These are phyloP conservation scores for Thermothielavioides terrestris DNA, from an alignment of 495 filamentous ascomycete species.

Conservation along the genomic window DNA sequence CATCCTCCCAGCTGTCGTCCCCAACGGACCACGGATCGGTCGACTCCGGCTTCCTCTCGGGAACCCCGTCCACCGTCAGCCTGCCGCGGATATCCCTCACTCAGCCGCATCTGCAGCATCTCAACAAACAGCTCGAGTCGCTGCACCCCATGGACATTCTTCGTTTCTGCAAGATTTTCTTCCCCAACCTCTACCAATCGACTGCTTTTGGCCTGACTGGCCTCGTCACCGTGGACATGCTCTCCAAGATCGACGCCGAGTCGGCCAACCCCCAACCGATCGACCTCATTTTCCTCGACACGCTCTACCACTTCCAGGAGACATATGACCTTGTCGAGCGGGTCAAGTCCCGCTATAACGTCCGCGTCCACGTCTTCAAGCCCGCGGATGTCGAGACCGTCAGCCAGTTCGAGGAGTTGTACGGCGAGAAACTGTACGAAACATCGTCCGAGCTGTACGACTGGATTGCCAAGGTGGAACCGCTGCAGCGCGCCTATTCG, in stretches of 20 bases:
- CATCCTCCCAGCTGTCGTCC: conserved; percentile 28
- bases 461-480: conserved; percentile 96
- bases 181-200: conserved; percentile 88
- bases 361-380: conserved; percentile 82
- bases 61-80: conserved; percentile 44
- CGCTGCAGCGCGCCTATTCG: conserved; percentile 81
- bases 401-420: conserved; percentile 67
- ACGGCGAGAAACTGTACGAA: conserved; percentile 82
- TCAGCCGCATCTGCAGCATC: conserved; percentile 74
- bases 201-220: conserved; percentile 96
- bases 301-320: conserved; percentile 89
- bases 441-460: conserved; percentile 83
- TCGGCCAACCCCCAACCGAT: conserved; percentile 53
- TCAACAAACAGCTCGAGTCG: conserved; percentile 79
- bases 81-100: conserved; percentile 63
- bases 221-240: conserved; percentile 89
- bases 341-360: conserved; percentile 63
- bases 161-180: conserved; percentile 80
- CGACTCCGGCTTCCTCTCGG: conserved; percentile 89
- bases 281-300: conserved; percentile 95
- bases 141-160: conserved; percentile 75
- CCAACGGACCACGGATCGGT: conserved; percentile 34
- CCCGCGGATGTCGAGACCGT: conserved; percentile 61
- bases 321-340: conserved; percentile 75
- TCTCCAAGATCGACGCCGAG: conserved; percentile 72